Evolutionary conservation across 768 basidiomycete species (phyloP), one percentile per base, ranked within the genome.

Genomic region (Candolleomyces aberdarensis): DNA sequence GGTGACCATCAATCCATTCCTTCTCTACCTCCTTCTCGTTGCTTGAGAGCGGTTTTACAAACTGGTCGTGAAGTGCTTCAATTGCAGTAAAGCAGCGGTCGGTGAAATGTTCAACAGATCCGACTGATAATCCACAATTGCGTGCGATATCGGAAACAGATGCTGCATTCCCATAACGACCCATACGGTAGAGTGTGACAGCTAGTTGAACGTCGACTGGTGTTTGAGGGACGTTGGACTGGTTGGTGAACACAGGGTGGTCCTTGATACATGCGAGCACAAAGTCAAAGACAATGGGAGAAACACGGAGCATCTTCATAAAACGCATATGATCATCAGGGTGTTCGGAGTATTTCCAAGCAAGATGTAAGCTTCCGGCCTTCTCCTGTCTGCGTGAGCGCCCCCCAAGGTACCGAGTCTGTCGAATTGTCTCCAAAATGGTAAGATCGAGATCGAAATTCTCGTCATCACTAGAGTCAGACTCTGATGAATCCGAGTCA

Each of bases 11-110:
- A 10, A 75, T 69, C 74, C 72, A 75, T 13, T 39, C 20, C 58
- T 76, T 74, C 56, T 74, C 73, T 3, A 13, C 41, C 52, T 75
- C 73, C 58, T 72, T 74, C 58, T 74, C 73, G 48, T 65, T 71
- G 9, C 55, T 31, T 31, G 70, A 69, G 7, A 72, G 62, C 0
- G 52, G 58, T 9, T 66, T 59, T 0, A 74, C 65, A 69, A 71
- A 71, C 0, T 40, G 56, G 47, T 67, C 62, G 53, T 72, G 68
- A 3, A 72, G 60, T 0, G 62, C 55, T 32, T 65, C 63, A 43
- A 75, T 69, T 8, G 71, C 72, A 15, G 52, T 60, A 46, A 73
- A 66, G 46, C 66, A 66, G 1, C 65, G 65, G 11, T 67, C 46
- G 17, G 70, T 71, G 50, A 62, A 74, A 9, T 62, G 56, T 43